Evolutionary conservation across 805 yeast genomes (phyloP).

Genomic region (Lachancea lanzarotensis): DNA sequence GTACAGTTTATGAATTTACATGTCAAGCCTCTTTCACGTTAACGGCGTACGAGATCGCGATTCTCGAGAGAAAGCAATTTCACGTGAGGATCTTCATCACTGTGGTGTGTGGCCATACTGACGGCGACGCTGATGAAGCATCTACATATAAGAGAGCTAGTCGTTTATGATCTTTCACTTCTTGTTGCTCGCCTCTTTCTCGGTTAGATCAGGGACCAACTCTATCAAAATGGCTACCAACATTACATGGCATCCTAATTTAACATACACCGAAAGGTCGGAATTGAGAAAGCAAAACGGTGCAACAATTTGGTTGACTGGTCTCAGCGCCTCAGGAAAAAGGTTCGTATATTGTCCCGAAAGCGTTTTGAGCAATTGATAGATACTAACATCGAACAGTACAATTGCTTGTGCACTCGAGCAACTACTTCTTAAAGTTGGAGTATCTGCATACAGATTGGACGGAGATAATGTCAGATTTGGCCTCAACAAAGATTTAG

Average conservation of each 20-base stretch:
- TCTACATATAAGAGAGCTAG: background rate
- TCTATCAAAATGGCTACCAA: slow-evolving; percentile 71
- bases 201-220: too few relatives aligned
- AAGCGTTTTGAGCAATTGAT: background rate
- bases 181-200: background rate
- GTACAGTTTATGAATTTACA: background rate
- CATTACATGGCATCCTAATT: slow-evolving; percentile 92
- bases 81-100: background rate
- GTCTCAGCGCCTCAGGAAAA: slow-evolving; percentile 92
- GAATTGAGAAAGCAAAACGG: slow-evolving; percentile 72
- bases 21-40: too few relatives aligned
- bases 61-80: background rate
- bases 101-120: background rate
- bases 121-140: too few relatives aligned
- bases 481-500: slow-evolving; percentile 91
- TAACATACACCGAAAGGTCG: slow-evolving; percentile 76
- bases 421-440: slow-evolving; percentile 64
- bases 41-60: too few relatives aligned
- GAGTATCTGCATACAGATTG: slow-evolving; percentile 72
- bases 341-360: slow-evolving; percentile 22
- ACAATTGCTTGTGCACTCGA: slow-evolving; percentile 94
- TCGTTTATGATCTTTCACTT: background rate
- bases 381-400: slow-evolving; percentile 25
- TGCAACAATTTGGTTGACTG: slow-evolving; percentile 91
- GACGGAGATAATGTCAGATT: slow-evolving; percentile 95